Percentiles rank a stretch among this genome's conserved stretches.
These are phyloP conservation scores for Ceratobasidium sp. DNA, from an alignment of 1,284 basidiomycete species.

Conservation along the genomic window DNA sequence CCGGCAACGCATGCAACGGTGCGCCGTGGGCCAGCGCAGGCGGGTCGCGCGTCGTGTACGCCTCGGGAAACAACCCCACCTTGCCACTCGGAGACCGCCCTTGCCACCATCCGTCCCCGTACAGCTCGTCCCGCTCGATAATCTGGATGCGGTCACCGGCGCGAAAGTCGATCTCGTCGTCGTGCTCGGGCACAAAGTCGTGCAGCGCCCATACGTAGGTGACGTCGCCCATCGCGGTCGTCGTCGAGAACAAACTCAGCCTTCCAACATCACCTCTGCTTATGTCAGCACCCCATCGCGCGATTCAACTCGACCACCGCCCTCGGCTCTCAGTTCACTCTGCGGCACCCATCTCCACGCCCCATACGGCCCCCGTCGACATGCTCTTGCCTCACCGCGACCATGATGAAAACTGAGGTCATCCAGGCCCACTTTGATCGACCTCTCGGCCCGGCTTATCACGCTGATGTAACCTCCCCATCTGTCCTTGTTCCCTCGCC, in stretches of 20 bases:
- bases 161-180: constrained; percentile 89
- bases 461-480: too few species aligned
- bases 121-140: constrained; percentile 91
- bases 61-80: constrained; percentile 88
- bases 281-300: constrained; percentile 2
- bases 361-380: background rate
- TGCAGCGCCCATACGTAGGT: constrained; percentile 80
- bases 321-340: background rate
- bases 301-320: too few species aligned
- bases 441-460: too few species aligned
- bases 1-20: constrained; percentile 39
- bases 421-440: too few species aligned
- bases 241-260: background rate
- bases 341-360: background rate
- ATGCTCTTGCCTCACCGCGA: background rate
- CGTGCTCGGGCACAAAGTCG: constrained; percentile 89
- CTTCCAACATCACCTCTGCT: background rate
- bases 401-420: too few species aligned
- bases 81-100: constrained; percentile 85
- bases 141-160: constrained; percentile 89
- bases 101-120: constrained; percentile 99
- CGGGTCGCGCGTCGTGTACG: constrained; percentile 75
- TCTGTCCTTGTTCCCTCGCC: too few species aligned
- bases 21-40: constrained; percentile 46
- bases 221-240: constrained; percentile 28